Base-by-base conservation (phyloP, 2,329 filamentous ascomycete species). In the Cladosporium sp. region DNA sequence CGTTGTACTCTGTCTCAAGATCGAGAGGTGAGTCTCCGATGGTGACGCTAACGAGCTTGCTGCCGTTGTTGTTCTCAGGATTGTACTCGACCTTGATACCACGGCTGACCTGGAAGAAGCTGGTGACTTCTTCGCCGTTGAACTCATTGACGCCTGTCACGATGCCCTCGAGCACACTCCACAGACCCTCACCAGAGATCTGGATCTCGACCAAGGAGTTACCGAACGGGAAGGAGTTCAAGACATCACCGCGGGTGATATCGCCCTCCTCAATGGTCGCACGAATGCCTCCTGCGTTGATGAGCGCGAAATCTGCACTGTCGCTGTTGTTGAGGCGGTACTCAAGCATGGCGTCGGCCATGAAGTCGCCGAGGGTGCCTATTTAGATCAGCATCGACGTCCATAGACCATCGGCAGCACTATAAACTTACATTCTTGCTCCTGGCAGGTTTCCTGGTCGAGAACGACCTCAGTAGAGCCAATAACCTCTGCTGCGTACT, bases 191-290 rank as follows among this genome's bases (percentile, higher is more conserved):
- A 14, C 83, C 83, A 0, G 70, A 70, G 56, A 79, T 73, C 0
- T 63, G 68, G 13, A 85, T 66, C 60, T 85, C 79, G 8, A 83
- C 81, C 16, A 86, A 73, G 42, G 81, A 73, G 66, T 86, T 86
- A 51, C 80, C 79, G 57, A 86, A 86, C 37, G 83, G 83, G 67
- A 86, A 86, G 0, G 80, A 75, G 0, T 80, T 84, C 2, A 85
- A 70, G 4, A 85, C 78, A 55, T 83, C 77, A 49, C 82, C 82
- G 34, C 81, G 78, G 3, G 82, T 86, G 61, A 86, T 78, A 49
- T 77, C 67, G 9, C 83, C 83, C 14, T 69, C 64, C 40, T 82
- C 80, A 48, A 86, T 86, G 34, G 78, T 80, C 3, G 82, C 80
- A 16, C 83, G 81, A 49, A 86, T 76, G 28, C 82, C 82, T 11